phyloP scores from a whole-genome alignment of 345 rosid species.

The Geranium brycei region DNA sequence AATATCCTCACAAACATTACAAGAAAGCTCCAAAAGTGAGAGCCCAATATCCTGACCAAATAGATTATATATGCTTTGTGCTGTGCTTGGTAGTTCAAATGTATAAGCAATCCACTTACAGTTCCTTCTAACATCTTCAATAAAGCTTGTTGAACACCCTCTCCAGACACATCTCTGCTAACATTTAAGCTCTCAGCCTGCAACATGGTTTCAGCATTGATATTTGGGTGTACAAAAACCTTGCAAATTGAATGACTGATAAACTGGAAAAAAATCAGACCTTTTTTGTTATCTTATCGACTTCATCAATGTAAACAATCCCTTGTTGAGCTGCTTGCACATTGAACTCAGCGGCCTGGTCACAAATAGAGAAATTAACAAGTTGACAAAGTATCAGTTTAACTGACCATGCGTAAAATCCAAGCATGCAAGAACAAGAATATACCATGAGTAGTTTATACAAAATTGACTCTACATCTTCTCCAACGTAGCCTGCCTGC shows the following conservation, averaged over 20 bases:
- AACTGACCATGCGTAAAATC: background rate
- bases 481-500: slow-evolving; percentile 97
- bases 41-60: too few species aligned
- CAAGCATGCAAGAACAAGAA: background rate
- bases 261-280: slow-evolving; percentile 18
- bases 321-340: slow-evolving; percentile 97
- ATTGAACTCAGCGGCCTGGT: slow-evolving; percentile 76
- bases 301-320: slow-evolving; percentile 90
- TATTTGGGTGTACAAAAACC: slow-evolving; percentile 4
- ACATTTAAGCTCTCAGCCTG: slow-evolving; percentile 93
- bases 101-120: slow-evolving; percentile 38
- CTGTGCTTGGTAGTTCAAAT: background rate
- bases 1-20: too few species aligned
- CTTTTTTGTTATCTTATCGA: slow-evolving; percentile 94
- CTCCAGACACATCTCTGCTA: slow-evolving; percentile 96
- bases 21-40: too few species aligned
- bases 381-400: too few species aligned
- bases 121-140: slow-evolving; percentile 96
- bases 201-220: slow-evolving; percentile 9
- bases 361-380: slow-evolving; percentile 12
- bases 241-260: background rate
- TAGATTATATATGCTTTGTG: background rate
- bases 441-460: slow-evolving; percentile 71
- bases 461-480: slow-evolving; percentile 90
- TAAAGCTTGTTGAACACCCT: slow-evolving; percentile 95